Percentiles rank a stretch among this genome's conserved stretches.
phyloP scores from a whole-genome alignment of 441 rosid species.

The Macaranga tanarius region DNA sequence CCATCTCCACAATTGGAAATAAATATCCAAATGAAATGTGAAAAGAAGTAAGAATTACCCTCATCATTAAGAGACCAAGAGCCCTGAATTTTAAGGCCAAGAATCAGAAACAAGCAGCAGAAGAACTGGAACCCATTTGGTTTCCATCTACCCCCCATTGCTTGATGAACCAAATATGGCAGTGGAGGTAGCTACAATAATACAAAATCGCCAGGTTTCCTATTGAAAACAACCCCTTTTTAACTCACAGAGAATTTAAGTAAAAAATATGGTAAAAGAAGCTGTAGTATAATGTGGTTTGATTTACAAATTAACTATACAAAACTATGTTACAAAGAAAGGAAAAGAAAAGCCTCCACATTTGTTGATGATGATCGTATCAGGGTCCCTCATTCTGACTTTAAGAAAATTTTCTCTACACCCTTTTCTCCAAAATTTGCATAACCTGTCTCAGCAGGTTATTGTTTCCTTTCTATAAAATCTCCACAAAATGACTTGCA shows the following conservation, averaged over 20 bases:
- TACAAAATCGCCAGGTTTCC: conserved; percentile 62
- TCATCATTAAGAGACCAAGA: conserved; percentile 58
- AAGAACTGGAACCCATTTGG: conserved; percentile 51
- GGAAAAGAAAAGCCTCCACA: conserved; percentile 30
- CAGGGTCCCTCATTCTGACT: conserved; percentile 62
- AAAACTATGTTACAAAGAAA: conserved; percentile 31
- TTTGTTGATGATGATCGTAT: conserved; percentile 33
- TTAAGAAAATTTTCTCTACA: conserved; percentile 32
- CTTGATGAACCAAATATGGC: conserved; percentile 43
- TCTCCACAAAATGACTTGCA: conserved; percentile 32
- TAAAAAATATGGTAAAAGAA: neutral
- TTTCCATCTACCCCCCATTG: conserved; percentile 82
- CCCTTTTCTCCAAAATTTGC: conserved; percentile 36
- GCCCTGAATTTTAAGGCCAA: conserved; percentile 41
- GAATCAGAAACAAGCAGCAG: conserved; percentile 48
- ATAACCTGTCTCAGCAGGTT: conserved; percentile 28
- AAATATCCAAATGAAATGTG: neutral
- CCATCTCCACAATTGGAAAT: neutral
- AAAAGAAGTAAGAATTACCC: conserved; percentile 41
- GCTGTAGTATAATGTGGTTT: neutral
- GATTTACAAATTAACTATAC: conserved; percentile 12
- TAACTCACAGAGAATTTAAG: conserved; percentile 18
- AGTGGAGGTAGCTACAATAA: conserved; percentile 41
- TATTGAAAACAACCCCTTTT: conserved; percentile 27
- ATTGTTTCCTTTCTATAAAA: conserved; percentile 28